Conservation (phyloP, 352 stramenopile species). For the Lagenidium sp. region DNA sequence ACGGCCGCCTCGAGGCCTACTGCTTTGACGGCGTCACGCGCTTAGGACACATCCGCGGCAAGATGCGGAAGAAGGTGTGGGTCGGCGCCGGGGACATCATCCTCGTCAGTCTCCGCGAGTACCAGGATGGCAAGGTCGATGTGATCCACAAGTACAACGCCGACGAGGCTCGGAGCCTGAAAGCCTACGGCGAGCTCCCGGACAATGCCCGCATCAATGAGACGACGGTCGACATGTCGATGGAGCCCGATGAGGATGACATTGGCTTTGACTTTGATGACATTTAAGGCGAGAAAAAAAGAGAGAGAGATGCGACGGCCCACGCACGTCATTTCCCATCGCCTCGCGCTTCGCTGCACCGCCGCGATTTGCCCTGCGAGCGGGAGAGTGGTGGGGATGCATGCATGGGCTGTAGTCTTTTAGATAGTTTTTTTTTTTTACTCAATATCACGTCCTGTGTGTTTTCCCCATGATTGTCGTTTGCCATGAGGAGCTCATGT, state of each 20-base stretch:
- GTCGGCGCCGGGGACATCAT: conserved; percentile 99
- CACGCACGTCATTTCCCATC: no score
- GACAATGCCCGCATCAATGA: conserved; percentile 92
- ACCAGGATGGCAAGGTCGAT: conserved; percentile 99
- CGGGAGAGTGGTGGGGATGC: no score
- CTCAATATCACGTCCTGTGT: no score
- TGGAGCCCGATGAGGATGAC: conserved; percentile 82
- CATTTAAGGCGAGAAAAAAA: conserved; percentile 42
- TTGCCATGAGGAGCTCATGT: no score
- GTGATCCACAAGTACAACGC: conserved; percentile 99
- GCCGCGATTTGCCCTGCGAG: no score
- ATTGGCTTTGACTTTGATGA: conserved; percentile 89
- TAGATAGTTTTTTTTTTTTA: no score
- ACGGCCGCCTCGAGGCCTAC: conserved; percentile 97
- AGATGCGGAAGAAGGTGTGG: conserved; percentile 99
- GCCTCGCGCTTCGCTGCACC: no score
- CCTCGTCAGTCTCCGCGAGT: conserved; percentile 97
- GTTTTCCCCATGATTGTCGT: no score
- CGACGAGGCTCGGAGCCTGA: conserved; percentile 97
- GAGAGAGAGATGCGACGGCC: no score
- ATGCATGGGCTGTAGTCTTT: no score
- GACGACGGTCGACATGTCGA: conserved; percentile 80
- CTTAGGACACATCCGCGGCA: conserved; percentile 97
- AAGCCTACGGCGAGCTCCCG: conserved; percentile 99
- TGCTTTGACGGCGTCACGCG: conserved; percentile 98